Conservation (phyloP, 2,329 filamentous ascomycete genomes). For the Ascochyta rabiei region DNA sequence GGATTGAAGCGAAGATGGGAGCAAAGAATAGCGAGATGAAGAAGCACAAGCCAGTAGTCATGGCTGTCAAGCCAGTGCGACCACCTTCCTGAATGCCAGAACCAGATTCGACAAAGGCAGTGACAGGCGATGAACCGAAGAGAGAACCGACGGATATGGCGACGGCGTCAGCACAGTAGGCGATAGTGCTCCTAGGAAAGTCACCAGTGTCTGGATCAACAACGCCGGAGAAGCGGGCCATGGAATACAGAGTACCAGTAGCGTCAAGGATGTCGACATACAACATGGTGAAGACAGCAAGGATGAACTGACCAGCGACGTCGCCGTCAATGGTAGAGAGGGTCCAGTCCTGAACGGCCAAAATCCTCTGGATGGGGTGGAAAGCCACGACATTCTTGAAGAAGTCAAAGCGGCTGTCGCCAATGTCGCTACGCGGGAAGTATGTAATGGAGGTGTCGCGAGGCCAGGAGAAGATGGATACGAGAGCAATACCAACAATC, state of each 20-base stretch:
- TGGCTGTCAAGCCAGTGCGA: slow-evolving; percentile 79
- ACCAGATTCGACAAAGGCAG: slow-evolving; percentile 84
- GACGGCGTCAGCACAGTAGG: slow-evolving; percentile 82
- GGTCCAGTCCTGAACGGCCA: slow-evolving; percentile 77
- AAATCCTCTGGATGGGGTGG: slow-evolving; percentile 72
- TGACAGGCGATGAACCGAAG: slow-evolving; percentile 79
- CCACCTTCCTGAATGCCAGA: slow-evolving; percentile 88
- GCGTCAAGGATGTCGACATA: slow-evolving; percentile 86
- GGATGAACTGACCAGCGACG: slow-evolving; percentile 76
- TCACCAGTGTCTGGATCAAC: slow-evolving; percentile 84
- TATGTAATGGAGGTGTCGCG: slow-evolving; percentile 76
- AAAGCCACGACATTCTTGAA: slow-evolving; percentile 88
- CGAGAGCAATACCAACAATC: slow-evolving; percentile 79
- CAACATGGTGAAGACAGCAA: slow-evolving; percentile 85
- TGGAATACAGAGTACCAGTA: slow-evolving; percentile 85
- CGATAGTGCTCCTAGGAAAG: slow-evolving; percentile 84
- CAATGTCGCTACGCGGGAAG: slow-evolving; percentile 74
- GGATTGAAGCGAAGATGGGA: slow-evolving; percentile 87
- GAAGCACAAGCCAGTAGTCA: slow-evolving; percentile 80
- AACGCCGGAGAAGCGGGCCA: slow-evolving; percentile 82
- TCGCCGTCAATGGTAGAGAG: slow-evolving; percentile 54
- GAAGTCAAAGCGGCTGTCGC: slow-evolving; percentile 77
- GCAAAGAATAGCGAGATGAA: slow-evolving; percentile 82
- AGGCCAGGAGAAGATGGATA: slow-evolving; percentile 89
- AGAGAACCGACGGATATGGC: slow-evolving; percentile 81